Evolutionary conservation across 2,329 filamentous ascomycete species (phyloP).

Genomic region (Ophiostoma triangulosporum): DNA sequence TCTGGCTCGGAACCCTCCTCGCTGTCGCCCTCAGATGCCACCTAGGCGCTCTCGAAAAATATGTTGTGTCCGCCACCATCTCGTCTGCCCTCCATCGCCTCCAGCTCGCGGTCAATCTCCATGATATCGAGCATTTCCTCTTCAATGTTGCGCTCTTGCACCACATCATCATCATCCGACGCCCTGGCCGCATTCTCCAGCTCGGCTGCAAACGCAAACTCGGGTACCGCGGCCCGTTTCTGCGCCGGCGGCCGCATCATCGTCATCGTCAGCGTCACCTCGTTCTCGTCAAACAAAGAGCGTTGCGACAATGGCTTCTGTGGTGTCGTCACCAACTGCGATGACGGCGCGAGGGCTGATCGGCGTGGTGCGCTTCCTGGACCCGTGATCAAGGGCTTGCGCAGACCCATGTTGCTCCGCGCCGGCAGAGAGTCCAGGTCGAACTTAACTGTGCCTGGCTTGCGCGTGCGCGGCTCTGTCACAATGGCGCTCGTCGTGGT

Average conservation of each 20-base stretch:
- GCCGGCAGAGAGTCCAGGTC: conserved; percentile 31
- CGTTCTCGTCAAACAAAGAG: conserved; percentile 16
- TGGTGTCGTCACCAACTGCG: not conserved
- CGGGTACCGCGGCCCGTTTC: conserved; percentile 14
- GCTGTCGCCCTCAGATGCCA: not conserved
- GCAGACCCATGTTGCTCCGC: conserved; percentile 20
- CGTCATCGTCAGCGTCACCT: conserved; percentile 17
- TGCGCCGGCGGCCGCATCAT: conserved; percentile 15
- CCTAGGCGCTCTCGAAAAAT: conserved; percentile 15
- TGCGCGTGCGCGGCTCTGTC: conserved; percentile 34
- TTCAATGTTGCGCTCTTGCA: conserved; percentile 37
- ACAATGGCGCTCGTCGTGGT: conserved; percentile 34
- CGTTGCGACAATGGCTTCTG: not conserved
- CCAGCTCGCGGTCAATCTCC: conserved; percentile 48
- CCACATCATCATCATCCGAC: conserved; percentile 33
- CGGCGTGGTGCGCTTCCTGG: conserved; percentile 8
- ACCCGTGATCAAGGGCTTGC: conserved; percentile 5
- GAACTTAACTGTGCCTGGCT: conserved; percentile 30
- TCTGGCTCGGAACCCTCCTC: not conserved
- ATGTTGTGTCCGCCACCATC: conserved; percentile 24
- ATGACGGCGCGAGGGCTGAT: not conserved
- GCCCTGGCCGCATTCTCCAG: conserved; percentile 40
- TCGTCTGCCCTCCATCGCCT: conserved; percentile 38
- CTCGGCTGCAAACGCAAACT: conserved; percentile 36
- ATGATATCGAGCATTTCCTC: conserved; percentile 51